A percentile compares a stretch with the other conserved stretches of the same genome.
Conservation (phyloP, 495 filamentous ascomycete genomes). For the Chlorociboria aeruginascens region DNA sequence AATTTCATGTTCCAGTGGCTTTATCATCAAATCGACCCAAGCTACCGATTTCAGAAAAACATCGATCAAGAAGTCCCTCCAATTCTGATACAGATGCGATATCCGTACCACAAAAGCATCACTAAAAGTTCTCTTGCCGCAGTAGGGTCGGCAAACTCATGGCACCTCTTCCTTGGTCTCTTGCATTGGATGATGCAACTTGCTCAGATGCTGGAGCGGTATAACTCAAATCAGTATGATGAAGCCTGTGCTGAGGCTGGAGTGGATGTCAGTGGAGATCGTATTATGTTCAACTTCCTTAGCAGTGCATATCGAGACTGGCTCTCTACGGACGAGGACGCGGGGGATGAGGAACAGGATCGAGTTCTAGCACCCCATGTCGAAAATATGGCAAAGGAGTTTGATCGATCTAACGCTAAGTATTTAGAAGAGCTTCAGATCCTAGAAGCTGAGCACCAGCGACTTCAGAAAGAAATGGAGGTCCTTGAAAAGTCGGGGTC, state of each 20-base stretch:
- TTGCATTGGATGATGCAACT: constrained; percentile 99
- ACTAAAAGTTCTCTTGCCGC: constrained; percentile 90
- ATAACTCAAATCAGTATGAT: constrained; percentile 62
- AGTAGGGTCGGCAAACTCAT: constrained; percentile 81
- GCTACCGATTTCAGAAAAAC: constrained; percentile 78
- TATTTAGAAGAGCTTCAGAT: constrained; percentile 71
- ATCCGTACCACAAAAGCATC: constrained; percentile 87
- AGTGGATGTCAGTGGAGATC: constrained; percentile 74
- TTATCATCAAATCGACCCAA: constrained; percentile 87
- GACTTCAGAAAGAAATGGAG: constrained; percentile 70
- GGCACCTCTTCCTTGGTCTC: constrained; percentile 84
- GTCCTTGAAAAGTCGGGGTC: constrained; percentile 75
- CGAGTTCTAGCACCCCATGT: constrained; percentile 67
- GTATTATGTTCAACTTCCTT: constrained; percentile 87
- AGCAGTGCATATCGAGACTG: constrained; percentile 84
- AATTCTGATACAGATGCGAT: constrained; percentile 82
- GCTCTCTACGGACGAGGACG: constrained; percentile 78
- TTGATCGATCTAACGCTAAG: constrained; percentile 66
- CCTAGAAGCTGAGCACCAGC: constrained; percentile 71
- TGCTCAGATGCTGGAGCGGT: constrained; percentile 79
- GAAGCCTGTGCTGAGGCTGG: constrained; percentile 76
- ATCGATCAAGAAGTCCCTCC: constrained; percentile 91
- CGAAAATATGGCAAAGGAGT: constrained; percentile 81
- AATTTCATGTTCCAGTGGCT: constrained; percentile 95
- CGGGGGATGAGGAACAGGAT: constrained; percentile 69